Percentiles rank a stretch among this genome's conserved stretches.
Conservation (phyloP, 306 rosid genomes). For the Fragaria ananassa region DNA sequence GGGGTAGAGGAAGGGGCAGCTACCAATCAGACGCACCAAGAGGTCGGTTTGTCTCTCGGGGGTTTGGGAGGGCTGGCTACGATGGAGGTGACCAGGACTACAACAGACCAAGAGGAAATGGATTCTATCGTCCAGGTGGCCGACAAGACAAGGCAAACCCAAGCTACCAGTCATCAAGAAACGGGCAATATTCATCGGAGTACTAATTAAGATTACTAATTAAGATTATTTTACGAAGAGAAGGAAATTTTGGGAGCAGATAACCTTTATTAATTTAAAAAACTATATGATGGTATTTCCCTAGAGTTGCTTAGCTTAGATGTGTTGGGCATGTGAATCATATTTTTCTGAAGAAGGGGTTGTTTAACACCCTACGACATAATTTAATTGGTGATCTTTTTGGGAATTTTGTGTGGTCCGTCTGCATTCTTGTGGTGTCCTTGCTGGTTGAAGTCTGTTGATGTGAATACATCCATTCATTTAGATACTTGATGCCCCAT, state of each 20-base stretch:
- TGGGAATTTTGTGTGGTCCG: conserved; percentile 25
- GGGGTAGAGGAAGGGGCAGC: conserved; percentile 87
- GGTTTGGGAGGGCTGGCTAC: conserved; percentile 54
- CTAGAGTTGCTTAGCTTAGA: conserved; percentile 29
- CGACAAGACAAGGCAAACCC: conserved; percentile 60
- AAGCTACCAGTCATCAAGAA: conserved; percentile 53
- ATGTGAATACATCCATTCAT: neutral
- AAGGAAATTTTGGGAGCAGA: conserved; percentile 43
- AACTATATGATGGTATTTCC: conserved; percentile 32
- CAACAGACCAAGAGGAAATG: conserved; percentile 62
- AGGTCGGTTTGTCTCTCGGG: conserved; percentile 59
- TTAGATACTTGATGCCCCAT: neutral
- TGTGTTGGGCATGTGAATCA: conserved; percentile 35
- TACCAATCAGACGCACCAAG: conserved; percentile 67
- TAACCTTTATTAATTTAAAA: conserved; percentile 28
- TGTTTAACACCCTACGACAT: conserved; percentile 21
- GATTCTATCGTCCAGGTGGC: conserved; percentile 61
- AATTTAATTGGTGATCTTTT: conserved; percentile 31
- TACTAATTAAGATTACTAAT: conserved; percentile 33
- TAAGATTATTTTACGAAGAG: conserved; percentile 14
- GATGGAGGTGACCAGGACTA: conserved; percentile 66
- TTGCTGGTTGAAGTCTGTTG: neutral
- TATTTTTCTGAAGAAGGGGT: conserved; percentile 29
- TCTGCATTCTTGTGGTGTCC: conserved; percentile 12
- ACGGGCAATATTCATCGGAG: conserved; percentile 49